These are phyloP conservation scores for Curvularia spicifera DNA, from an alignment of 2,329 filamentous ascomycete genomes.

Conservation along the genomic window DNA sequence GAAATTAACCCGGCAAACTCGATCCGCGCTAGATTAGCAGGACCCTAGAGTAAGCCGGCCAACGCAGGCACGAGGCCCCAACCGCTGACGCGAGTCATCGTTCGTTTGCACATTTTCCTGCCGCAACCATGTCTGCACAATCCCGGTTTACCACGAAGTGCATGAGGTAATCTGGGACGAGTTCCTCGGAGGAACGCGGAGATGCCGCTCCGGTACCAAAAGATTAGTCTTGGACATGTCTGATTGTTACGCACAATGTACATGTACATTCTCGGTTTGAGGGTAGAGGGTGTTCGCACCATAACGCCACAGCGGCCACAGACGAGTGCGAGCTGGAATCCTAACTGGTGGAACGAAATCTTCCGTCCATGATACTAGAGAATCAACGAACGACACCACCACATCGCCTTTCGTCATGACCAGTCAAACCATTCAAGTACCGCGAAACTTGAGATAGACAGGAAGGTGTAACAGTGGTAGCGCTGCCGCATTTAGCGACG, in stretches of 20 bases:
- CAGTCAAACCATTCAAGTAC: not conserved
- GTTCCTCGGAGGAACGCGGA: conserved; percentile 9
- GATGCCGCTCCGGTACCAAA: conserved; percentile 12
- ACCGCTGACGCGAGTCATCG: conserved; percentile 8
- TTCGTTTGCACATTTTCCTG: not conserved
- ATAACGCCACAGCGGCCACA: conserved; percentile 3
- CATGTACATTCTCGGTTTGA: not conserved
- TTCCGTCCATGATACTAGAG: conserved; percentile 1
- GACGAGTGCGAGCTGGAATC: not conserved
- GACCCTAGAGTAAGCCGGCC: not conserved
- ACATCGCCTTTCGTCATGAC: not conserved
- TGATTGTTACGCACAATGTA: not conserved
- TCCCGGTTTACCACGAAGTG: conserved; percentile 8
- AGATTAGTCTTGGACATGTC: not conserved
- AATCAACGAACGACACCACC: not conserved
- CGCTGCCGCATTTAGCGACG: not conserved
- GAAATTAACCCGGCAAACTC: conserved; percentile 3
- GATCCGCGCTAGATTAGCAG: conserved; percentile 3
- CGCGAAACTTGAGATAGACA: not conserved
- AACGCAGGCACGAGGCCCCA: conserved; percentile 11
- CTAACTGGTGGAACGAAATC: conserved; percentile 8
- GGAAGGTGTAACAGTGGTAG: not conserved
- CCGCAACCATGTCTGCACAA: conserved; percentile 5
- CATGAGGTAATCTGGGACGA: conserved; percentile 10
- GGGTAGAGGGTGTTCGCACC: conserved; percentile 4